phyloP scores from a whole-genome alignment of 1,284 basidiomycete species.

The Coriolopsis trogii region DNA sequence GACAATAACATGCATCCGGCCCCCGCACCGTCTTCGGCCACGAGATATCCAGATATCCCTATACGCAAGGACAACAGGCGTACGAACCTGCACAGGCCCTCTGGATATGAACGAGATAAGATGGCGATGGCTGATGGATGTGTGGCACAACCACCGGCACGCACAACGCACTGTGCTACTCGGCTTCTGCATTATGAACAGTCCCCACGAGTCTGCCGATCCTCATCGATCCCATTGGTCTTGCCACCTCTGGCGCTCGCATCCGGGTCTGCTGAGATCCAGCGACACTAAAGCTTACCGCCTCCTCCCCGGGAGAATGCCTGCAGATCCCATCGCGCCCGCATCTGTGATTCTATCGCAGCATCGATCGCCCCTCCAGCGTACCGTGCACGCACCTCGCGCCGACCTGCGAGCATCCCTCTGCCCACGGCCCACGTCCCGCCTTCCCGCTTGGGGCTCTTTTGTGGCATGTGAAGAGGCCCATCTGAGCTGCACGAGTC shows the following conservation, averaged over 20 bases:
- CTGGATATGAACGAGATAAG: conserved; percentile 12
- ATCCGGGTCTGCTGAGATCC: conserved; percentile 20
- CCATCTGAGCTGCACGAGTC: not conserved
- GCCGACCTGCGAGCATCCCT: not conserved
- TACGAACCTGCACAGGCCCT: not conserved
- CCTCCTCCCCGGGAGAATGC: conserved; percentile 14
- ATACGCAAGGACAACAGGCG: not conserved
- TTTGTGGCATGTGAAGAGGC: not conserved
- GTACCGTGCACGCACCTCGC: not conserved
- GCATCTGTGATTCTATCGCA: too few relatives aligned
- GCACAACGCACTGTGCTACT: not conserved
- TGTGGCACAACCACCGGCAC: conserved; percentile 1
- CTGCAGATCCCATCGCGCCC: too few relatives aligned
- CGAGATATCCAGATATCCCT: conserved; percentile 8
- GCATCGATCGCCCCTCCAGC: conserved; percentile 11
- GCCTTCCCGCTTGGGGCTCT: not conserved
- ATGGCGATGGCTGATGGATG: conserved; percentile 5
- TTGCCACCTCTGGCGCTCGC: too few relatives aligned
- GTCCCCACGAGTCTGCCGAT: not conserved
- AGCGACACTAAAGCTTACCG: conserved; percentile 20
- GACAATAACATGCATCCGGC: conserved; percentile 17
- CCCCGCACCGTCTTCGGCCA: conserved; percentile 10
- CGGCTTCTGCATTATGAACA: not conserved
- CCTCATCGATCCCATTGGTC: too few relatives aligned
- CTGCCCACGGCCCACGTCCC: not conserved